Evolutionary conservation across 2,329 filamentous ascomycete genomes (phyloP).

Genomic region (Aureobasidium sp.): DNA sequence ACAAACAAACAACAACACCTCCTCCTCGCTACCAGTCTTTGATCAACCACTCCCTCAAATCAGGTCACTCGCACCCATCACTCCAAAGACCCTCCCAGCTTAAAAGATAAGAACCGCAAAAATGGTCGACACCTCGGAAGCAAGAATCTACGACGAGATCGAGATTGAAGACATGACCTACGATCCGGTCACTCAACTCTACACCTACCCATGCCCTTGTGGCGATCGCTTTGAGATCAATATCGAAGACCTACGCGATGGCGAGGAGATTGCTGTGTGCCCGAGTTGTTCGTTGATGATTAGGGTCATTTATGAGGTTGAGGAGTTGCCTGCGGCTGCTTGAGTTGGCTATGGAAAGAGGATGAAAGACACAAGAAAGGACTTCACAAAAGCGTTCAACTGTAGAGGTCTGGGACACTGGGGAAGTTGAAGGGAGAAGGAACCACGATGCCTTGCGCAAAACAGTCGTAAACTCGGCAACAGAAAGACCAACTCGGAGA

Average conservation of each 20-base stretch:
- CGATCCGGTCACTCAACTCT: conserved; percentile 73
- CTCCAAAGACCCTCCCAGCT: no score
- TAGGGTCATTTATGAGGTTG: conserved; percentile 76
- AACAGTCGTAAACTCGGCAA: no score
- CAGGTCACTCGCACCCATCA: background rate
- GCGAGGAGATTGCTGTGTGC: conserved; percentile 91
- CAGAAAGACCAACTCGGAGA: no score
- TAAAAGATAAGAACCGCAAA: background rate
- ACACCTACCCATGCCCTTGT: conserved; percentile 94
- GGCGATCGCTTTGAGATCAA: conserved; percentile 93
- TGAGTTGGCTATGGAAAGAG: conserved; percentile 15
- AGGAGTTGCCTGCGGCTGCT: conserved; percentile 35
- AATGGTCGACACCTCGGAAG: background rate
- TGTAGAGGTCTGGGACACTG: no score
- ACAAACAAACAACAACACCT: background rate
- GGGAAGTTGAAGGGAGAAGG: no score
- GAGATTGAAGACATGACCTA: conserved; percentile 69
- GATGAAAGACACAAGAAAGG: background rate
- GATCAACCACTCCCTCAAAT: no score
- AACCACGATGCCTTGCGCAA: no score
- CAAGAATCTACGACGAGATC: background rate
- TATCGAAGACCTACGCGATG: conserved; percentile 75
- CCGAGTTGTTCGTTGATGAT: conserved; percentile 98
- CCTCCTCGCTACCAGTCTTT: no score
- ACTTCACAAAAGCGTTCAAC: no score